Evolutionary conservation across 306 rosid species (phyloP), one percentile per base, ranked within the genome.

Genomic region (Cucurbita moschata): DNA sequence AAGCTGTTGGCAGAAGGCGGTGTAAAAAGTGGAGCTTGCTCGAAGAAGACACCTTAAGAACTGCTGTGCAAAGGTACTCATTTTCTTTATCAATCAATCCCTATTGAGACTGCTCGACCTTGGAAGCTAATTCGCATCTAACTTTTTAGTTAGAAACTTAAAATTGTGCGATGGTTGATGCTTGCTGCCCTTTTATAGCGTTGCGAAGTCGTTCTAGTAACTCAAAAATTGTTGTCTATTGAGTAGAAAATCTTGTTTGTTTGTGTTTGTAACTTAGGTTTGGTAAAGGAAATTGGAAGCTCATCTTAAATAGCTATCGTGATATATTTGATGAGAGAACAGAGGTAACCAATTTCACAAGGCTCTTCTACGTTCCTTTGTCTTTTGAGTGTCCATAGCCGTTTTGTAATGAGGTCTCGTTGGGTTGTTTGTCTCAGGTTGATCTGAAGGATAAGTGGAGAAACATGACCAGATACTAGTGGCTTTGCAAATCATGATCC

Each of bases 361-460:
- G 10, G 58, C 15, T 49, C n/a, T 40, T 30, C 35, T 30, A 30
- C 35, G 35, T 2, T 30, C 65, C 14, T 18, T 73, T 78, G 47
- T 68, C 68, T 56, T 62, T 75, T 30, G 55, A 19, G 35, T 63
- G n/a, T 67, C 35, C 30, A 4, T 75, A 65, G 70, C 38, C 43
- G 35, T 30, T n/a, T 60, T 35, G 19, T 69, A 69, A 69, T 2
- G 55, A 72, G 49, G 76, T 71, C 44, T 73, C 44, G 8, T 11
- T 35, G 66, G 79, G 44, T 66, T 72, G 42, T 37, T 9, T 44
- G 77, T 71, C 60, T 39, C 76, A 90, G 98, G 98, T 87, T 73
- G 96, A 94, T 87, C 77, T 94, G 72, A 94, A 94, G 85, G 98
- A 94, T 80, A 90, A 90, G 59, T 94, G 97, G 98, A 81, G 97